Evolutionary conservation across 78 protist genomes (phyloP), one percentile per base, ranked within the genome.

Genomic region (Dictyostelium purpureum): DNA sequence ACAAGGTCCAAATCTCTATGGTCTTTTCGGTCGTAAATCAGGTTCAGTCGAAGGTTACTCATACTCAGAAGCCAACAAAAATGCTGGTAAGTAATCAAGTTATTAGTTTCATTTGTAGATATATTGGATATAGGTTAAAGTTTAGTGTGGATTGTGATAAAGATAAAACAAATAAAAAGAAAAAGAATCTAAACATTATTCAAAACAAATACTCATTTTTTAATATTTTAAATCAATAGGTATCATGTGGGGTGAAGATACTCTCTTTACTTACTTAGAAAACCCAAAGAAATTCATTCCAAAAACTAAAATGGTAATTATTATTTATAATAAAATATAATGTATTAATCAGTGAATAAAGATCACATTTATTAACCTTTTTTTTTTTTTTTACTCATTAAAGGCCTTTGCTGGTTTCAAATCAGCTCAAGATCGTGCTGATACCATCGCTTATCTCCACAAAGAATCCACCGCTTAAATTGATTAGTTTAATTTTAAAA

Each of bases 241-340:
- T 88, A 80, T 96, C 87, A 42, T 77, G 40, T 97, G 99, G 99
- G 89, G 78, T 70, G 95, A 96, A 56, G 85, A 96, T 89, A 94
- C 97, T 52, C 95, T 97, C 56, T 67, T 77, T 70, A 93, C 59
- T 26, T 97, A 97, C 88, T 90, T 97, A 57, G 88, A 90, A 71
- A 96, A 96, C 81, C 98, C 98, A 65, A 97, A 94, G 94, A 96
- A 97, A 95, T 96, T 79, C 94, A 97, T 97, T 96, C 98, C 89
- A 66, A 97, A 97, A 51, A 97, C 96, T 80, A 96, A 96, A 94
- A 97, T 97, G 99, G n/a, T n/a, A n/a, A n/a, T n/a, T n/a, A 96
- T 89, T 61, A n/a, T n/a, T n/a, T n/a, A n/a, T n/a, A n/a, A n/a
- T n/a, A n/a, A n/a, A n/a, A n/a, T n/a, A n/a, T n/a, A n/a, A n/a